Base-by-base conservation (phyloP, 2,329 filamentous ascomycete species). In the Hypoxylon sp. region DNA sequence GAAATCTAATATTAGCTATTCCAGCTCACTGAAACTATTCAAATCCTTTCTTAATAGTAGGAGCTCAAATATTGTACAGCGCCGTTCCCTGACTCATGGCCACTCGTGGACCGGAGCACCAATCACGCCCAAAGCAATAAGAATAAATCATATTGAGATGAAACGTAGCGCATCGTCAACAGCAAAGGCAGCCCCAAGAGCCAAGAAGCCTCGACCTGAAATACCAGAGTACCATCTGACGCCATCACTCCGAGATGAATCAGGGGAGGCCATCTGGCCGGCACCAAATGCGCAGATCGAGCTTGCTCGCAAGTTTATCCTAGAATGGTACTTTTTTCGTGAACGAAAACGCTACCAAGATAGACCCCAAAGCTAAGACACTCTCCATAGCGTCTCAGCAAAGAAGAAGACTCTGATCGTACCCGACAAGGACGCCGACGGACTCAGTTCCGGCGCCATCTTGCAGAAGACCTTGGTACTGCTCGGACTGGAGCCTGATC, bases 341-440 rank as follows among this genome's bases (percentile, higher is more conserved):
- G n/a, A n/a, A n/a, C n/a, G n/a, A 10, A 26, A 40, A 37, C 37
- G 3, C 37, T 13, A 13, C 29, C 27, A 9, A 33, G 10, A 37
- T 8, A 18, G 21, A 2, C 15, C 6, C 11, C 24, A 33, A 9
- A 58, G 35, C 60, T 54, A 69, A 47, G 43, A 18, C 13, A 26
- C 7, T 1, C 4, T 31, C 21, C 47, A 9, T 60, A 87, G 85
- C 70, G 84, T 79, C 15, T 66, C 74, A 13, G 73, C 82, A 9
- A 72, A 78, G 8, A 78, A 83, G 53, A 77, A 74, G 29, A 83
- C 81, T 1, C 71, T 89, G 15, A 84, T 90, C 11, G 78, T 89
- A 0, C 88, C 88, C 0, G 87, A 90, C 68, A 89, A 89, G 67
- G 87, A 89, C 64, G 86, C 86, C 2, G 87, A 90, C 70, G 88